Evolutionary conservation across 202 grass and related monocot species (phyloP).

Genomic region (Zizania palustris): DNA sequence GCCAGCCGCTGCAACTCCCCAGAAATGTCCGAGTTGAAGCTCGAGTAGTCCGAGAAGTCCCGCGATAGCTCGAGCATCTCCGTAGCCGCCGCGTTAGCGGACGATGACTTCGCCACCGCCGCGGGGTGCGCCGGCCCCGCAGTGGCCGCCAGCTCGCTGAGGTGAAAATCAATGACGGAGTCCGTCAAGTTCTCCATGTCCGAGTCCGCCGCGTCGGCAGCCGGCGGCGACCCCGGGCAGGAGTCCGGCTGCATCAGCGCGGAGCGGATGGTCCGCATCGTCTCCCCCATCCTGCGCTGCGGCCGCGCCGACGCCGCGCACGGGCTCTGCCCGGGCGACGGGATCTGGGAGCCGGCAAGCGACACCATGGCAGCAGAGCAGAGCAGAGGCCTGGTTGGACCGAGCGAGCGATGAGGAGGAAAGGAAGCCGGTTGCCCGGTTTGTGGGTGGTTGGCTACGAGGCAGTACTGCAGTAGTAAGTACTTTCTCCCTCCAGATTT

Average conservation of each 20-base stretch:
- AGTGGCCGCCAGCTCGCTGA: constrained; percentile 70
- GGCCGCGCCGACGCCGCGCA: constrained; percentile 45
- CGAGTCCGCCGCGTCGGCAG: constrained; percentile 38
- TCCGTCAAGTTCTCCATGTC: constrained; percentile 78
- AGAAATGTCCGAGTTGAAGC: constrained; percentile 93
- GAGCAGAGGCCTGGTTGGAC: background rate
- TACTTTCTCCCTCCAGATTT: too few relatives aligned
- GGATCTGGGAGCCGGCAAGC: constrained; percentile 70
- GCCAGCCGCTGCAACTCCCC: constrained; percentile 92
- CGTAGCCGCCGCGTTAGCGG: constrained; percentile 50
- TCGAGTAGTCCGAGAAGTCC: constrained; percentile 83
- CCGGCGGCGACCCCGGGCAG: constrained; percentile 21
- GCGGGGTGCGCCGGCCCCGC: constrained; percentile 54
- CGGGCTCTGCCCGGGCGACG: constrained; percentile 49
- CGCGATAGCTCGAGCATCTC: constrained; percentile 83
- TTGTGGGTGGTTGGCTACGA: constrained; percentile 15
- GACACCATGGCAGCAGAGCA: constrained; percentile 65
- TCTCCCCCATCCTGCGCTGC: constrained; percentile 43
- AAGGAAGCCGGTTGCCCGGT: background rate
- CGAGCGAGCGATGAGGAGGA: constrained; percentile 9
- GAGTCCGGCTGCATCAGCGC: constrained; percentile 60
- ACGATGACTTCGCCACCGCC: constrained; percentile 50
- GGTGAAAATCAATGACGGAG: constrained; percentile 82
- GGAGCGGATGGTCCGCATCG: constrained; percentile 83
- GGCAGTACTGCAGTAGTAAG: background rate